Evolutionary conservation across 1,139 yeast genomes (phyloP), one percentile per base, ranked within the genome.

Genomic region (Eremothecium sinecaudum): DNA sequence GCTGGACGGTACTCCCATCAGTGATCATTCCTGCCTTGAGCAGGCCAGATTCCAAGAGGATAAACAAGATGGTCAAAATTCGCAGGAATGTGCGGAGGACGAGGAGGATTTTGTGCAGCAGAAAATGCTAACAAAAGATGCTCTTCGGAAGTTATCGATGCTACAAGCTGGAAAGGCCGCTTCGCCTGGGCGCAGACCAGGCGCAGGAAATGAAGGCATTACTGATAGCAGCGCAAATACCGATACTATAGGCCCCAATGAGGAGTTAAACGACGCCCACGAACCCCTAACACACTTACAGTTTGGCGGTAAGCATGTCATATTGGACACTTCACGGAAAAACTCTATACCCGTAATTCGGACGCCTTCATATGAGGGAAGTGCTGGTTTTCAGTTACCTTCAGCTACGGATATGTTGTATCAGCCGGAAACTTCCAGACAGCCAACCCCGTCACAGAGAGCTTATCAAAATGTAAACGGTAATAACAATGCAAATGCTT

Each of bases 111-210:
- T 59, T 7, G 57, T 51, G 4, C 60, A 51, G 18, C 48, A 64
- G 26, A 56, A 46, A 27, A 51, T 47, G 34, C 45, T 63, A n/a
- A 62, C 67, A 0, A 56, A 61, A 10, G 63, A 59, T 36, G 66
- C 67, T 0, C 38, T 63, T 31, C 51, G 58, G 28, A 58, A 56
- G 32, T 44, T 63, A 20, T 55, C 63, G 3, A 41, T 51, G 7
- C 38, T 61, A 35, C 50, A 48, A 30, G 43, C 45, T 13, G 37
- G 33, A 24, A 29, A 25, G 18, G 34, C 29, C 29, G 36, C 11
- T 17, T 36, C 25, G 32, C 27, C 28, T 27, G n/a, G n/a, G n/a
- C n/a, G n/a, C n/a, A n/a, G n/a, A n/a, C n/a, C n/a, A n/a, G n/a
- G n/a, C n/a, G 15, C 25, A 28, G 33, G 24, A 32, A 35, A 35